Conservation (phyloP, 1,284 basidiomycete genomes). For the Termitomyces sp. region DNA sequence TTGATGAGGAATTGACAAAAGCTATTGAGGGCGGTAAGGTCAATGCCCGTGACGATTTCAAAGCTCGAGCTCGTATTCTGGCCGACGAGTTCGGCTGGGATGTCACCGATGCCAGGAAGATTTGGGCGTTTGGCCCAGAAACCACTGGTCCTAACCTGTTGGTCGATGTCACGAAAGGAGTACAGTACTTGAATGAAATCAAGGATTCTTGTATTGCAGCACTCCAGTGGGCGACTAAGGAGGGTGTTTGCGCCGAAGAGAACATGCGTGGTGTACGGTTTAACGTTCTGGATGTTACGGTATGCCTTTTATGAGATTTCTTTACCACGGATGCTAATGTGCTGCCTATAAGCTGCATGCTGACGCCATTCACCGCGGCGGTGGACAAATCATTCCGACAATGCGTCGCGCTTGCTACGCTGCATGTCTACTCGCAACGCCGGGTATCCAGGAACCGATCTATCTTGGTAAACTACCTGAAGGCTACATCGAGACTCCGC, state of each 20-base stretch:
- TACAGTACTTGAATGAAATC: constrained; percentile 98
- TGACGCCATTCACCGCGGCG: constrained; percentile 99
- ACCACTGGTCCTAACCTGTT: constrained; percentile 96
- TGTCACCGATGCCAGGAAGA: constrained; percentile 98
- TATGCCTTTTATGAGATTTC: constrained; percentile 4
- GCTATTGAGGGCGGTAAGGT: constrained; percentile 91
- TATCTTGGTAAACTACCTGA: constrained; percentile 65
- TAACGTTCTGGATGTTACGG: constrained; percentile 94
- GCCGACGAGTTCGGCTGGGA: constrained; percentile 99
- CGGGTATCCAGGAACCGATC: constrained; percentile 94
- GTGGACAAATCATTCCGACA: constrained; percentile 98
- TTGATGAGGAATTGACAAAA: constrained; percentile 91
- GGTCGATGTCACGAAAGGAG: constrained; percentile 98
- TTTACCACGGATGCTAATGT: neutral
- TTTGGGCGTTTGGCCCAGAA: constrained; percentile 99
- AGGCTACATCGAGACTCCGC: neutral
- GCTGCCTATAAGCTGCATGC: constrained; percentile 70
- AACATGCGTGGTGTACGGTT: constrained; percentile 98
- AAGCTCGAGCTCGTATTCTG: constrained; percentile 90
- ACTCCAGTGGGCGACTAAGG: constrained; percentile 99
- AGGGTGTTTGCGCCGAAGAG: constrained; percentile 96
- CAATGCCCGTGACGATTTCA: constrained; percentile 95
- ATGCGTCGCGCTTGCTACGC: constrained; percentile 97
- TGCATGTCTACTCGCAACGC: constrained; percentile 87
- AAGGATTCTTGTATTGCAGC: constrained; percentile 99